phyloP scores from a whole-genome alignment of 2,329 filamentous ascomycete genomes.

The Myriosclerotinia duriaeana region DNA sequence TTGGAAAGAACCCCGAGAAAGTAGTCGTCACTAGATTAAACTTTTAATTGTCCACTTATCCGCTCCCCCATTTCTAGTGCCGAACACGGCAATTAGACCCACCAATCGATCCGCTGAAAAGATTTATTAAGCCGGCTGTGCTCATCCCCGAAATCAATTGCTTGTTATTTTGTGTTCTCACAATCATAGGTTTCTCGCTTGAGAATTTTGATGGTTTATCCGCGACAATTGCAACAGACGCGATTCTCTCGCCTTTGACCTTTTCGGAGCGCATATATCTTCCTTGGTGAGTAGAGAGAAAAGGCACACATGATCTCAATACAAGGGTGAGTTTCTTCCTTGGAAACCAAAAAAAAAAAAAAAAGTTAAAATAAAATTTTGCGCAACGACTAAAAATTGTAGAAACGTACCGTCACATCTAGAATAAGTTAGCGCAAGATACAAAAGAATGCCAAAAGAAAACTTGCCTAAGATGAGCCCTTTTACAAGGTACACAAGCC shows the following conservation, averaged over 20 bases:
- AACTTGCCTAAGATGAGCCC: constrained; percentile 68
- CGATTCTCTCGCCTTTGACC: neutral
- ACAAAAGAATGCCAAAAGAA: constrained; percentile 20
- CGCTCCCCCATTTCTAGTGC: neutral
- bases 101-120: neutral
- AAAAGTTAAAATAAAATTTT: no score
- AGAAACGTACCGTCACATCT: constrained; percentile 64
- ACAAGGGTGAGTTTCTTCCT: neutral
- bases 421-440: constrained; percentile 40
- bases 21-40: constrained; percentile 1
- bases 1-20: neutral
- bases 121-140: neutral
- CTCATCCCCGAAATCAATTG: neutral
- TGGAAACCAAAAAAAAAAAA: constrained; percentile 26
- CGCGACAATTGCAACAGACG: neutral
- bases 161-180: neutral
- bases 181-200: constrained; percentile 9
- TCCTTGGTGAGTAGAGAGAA: neutral
- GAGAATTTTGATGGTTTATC: neutral
- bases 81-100: neutral
- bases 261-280: neutral
- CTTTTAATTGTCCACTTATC: neutral
- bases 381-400: neutral
- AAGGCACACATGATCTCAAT: neutral
- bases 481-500: constrained; percentile 82